Evolutionary conservation across 345 rosid species (phyloP).

Genomic region (Aquilaria sinensis): DNA sequence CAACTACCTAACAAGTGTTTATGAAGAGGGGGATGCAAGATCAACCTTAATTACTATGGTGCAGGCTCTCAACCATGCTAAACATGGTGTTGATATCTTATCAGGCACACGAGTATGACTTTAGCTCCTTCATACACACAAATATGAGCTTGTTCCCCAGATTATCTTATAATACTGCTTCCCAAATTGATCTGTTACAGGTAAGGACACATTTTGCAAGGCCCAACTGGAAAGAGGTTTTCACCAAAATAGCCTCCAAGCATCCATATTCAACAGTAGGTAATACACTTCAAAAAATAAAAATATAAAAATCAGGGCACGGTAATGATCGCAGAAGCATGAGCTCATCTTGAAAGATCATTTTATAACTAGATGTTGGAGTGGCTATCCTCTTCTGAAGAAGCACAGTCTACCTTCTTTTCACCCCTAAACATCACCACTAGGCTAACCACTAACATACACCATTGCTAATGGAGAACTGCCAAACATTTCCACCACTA

Average conservation of each 20-base stretch:
- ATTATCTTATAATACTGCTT: neutral
- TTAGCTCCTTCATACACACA: neutral
- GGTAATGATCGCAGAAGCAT: neutral
- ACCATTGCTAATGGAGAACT: too few relatives aligned
- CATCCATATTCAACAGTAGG: constrained; percentile 85
- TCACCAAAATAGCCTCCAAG: constrained; percentile 66
- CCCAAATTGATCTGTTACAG: constrained; percentile 29
- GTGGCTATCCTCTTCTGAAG: too few relatives aligned
- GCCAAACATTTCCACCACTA: too few relatives aligned
- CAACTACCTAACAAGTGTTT: constrained; percentile 93
- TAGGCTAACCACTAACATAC: constrained; percentile 2
- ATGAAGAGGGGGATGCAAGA: constrained; percentile 98
- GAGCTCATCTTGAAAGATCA: too few relatives aligned
- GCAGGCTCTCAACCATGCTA: constrained; percentile 95
- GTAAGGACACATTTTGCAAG: constrained; percentile 96
- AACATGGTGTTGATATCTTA: constrained; percentile 89
- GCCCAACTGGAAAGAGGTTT: constrained; percentile 93
- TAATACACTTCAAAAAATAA: constrained; percentile 16
- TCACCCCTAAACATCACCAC: neutral
- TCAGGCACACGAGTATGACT: constrained; percentile 85
- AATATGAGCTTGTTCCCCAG: neutral
- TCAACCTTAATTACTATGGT: constrained; percentile 96
- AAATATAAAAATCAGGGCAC: too few relatives aligned
- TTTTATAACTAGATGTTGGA: too few relatives aligned
- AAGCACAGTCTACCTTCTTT: too few relatives aligned